Conservation (phyloP, 2,329 filamentous ascomycete genomes). For the Neofusicoccum laricinum region DNA sequence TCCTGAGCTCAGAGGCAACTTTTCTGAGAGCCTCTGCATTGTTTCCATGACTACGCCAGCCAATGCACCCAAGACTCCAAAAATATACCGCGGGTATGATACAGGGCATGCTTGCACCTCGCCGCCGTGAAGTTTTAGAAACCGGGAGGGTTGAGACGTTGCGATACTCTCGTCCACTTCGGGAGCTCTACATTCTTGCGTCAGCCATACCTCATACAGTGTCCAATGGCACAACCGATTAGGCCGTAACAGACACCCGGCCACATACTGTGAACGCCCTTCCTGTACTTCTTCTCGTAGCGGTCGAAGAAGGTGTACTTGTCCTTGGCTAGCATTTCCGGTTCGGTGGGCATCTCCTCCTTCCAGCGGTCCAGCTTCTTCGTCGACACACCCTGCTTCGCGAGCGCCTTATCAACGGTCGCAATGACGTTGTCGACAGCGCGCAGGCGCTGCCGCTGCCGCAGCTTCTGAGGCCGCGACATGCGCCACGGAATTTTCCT, state of each 20-base stretch:
- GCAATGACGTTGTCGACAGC: constrained; percentile 85
- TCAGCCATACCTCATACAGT: neutral
- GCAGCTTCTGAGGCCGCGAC: constrained; percentile 84
- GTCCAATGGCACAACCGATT: neutral
- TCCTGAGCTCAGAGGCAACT: neutral
- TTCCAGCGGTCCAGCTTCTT: constrained; percentile 89
- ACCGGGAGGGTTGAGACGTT: constrained; percentile 89
- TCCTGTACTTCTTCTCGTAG: constrained; percentile 92
- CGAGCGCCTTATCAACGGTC: constrained; percentile 74
- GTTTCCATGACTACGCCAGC: constrained; percentile 6
- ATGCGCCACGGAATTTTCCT: constrained; percentile 98
- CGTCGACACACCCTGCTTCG: constrained; percentile 64
- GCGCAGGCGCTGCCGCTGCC: constrained; percentile 78
- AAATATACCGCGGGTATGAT: neutral
- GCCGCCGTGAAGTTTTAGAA: constrained; percentile 56
- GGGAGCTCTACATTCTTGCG: constrained; percentile 31
- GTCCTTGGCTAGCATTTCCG: constrained; percentile 92
- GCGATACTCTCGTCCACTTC: constrained; percentile 92
- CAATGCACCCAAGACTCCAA: constrained; percentile 1
- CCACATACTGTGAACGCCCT: constrained; percentile 93
- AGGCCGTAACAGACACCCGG: no score
- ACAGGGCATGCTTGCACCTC: neutral
- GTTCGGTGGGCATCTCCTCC: constrained; percentile 90
- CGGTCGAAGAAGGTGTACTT: constrained; percentile 98
- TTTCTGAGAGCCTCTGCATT: neutral